These are phyloP conservation scores for Neurospora cerealis DNA, from an alignment of 495 filamentous ascomycete species.

Conservation along the genomic window DNA sequence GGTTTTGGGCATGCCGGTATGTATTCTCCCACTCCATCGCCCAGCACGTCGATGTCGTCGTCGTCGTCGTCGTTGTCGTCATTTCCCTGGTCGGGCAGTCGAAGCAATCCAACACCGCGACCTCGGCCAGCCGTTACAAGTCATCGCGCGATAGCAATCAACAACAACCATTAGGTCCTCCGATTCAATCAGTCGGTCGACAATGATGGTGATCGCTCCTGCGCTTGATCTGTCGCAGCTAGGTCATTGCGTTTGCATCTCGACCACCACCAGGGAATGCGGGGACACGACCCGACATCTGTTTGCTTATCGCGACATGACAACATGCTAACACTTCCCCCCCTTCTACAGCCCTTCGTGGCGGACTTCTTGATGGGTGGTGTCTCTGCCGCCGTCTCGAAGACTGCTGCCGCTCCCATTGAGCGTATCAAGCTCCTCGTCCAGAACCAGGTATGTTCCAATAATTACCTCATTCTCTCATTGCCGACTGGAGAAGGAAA, in stretches of 20 bases:
- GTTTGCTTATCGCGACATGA: neutral
- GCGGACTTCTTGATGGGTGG: conserved; percentile 99
- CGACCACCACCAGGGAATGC: conserved; percentile 38
- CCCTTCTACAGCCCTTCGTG: conserved; percentile 48
- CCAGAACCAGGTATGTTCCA: conserved; percentile 89
- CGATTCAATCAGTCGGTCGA: neutral
- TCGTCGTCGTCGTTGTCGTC: neutral
- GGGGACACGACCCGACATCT: conserved; percentile 48
- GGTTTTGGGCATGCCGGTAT: conserved; percentile 86
- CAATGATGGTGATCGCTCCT: neutral
- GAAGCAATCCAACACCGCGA: neutral
- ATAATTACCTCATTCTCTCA: neutral
- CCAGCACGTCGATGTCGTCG: conserved; percentile 14
- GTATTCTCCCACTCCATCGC: conserved; percentile 16
- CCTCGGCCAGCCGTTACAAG: neutral
- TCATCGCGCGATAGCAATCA: neutral
- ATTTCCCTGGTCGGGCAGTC: conserved; percentile 5
- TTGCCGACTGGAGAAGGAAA: neutral
- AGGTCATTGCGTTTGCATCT: neutral
- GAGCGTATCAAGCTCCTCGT: conserved; percentile 99
- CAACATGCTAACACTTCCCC: conserved; percentile 13
- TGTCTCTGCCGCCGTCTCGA: conserved; percentile 99
- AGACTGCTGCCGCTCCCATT: conserved; percentile 99
- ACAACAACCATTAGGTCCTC: neutral
- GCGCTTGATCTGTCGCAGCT: neutral